Evolutionary conservation across 345 rosid species (phyloP).

Genomic region (Hibiscus mutabilis): DNA sequence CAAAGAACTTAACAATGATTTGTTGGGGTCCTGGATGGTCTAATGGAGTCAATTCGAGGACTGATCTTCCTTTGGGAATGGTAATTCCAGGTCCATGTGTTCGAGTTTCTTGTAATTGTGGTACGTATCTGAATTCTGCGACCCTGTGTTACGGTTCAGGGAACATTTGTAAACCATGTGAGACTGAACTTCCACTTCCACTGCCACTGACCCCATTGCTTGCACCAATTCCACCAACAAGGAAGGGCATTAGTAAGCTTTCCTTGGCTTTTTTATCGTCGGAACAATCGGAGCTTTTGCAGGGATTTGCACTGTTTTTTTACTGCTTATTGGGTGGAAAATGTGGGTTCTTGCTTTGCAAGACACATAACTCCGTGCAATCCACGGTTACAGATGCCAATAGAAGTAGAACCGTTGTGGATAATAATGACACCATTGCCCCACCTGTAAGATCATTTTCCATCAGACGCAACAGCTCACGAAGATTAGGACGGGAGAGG

Average conservation of each 20-base stretch:
- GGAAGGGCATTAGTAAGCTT: slow-evolving; percentile 12
- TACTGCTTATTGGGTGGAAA: slow-evolving; percentile 28
- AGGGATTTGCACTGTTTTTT: slow-evolving; percentile 34
- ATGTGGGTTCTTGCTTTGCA: slow-evolving; percentile 11
- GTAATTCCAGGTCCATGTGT: slow-evolving; percentile 56
- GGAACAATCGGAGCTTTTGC: slow-evolving; percentile 46
- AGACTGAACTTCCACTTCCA: slow-evolving; percentile 36
- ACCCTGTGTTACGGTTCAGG: slow-evolving; percentile 43
- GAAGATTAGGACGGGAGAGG: slow-evolving; percentile 27
- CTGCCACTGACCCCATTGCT: slow-evolving; percentile 32
- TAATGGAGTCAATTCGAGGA: slow-evolving; percentile 4
- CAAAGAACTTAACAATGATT: slow-evolving; percentile 31
- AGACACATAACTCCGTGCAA: slow-evolving; percentile 12
- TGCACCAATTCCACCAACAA: slow-evolving; percentile 9
- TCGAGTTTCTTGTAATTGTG: slow-evolving; percentile 37
- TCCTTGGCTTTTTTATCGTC: slow-evolving; percentile 29
- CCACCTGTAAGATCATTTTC: slow-evolving; percentile 21
- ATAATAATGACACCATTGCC: slow-evolving; percentile 10
- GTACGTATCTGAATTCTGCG: slow-evolving; percentile 40
- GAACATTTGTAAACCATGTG: slow-evolving; percentile 46
- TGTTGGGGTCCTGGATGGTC: slow-evolving; percentile 60
- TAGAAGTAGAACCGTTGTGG: background rate
- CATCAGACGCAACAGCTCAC: slow-evolving; percentile 22
- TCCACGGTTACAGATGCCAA: slow-evolving; percentile 9
- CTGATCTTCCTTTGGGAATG: slow-evolving; percentile 25